Percentiles rank a stretch among this genome's conserved stretches.
Conservation (phyloP, 2,329 filamentous ascomycete species). For the Tolypocladium nubicola region DNA sequence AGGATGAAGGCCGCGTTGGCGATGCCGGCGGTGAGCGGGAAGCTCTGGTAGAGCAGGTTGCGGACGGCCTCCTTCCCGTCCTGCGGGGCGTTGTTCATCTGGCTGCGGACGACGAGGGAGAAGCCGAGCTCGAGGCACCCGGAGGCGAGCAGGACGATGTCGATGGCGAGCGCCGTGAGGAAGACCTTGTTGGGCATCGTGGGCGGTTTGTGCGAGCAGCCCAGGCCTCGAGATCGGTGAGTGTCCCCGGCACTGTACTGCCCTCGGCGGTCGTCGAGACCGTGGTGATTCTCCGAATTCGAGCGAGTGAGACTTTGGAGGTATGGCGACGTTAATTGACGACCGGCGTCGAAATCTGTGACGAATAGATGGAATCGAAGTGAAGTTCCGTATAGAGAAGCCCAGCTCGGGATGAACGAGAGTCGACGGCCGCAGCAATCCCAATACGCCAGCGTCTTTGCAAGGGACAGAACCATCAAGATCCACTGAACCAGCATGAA, state of each 20-base stretch:
- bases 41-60: conserved; percentile 40
- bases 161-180: conserved; percentile 34
- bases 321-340: background rate
- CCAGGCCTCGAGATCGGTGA: background rate
- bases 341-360: background rate
- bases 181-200: conserved; percentile 47
- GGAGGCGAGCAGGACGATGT: conserved; percentile 40
- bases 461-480: background rate
- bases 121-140: conserved; percentile 46
- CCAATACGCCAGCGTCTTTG: background rate
- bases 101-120: conserved; percentile 39
- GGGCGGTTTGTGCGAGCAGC: background rate
- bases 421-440: background rate
- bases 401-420: background rate
- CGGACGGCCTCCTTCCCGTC: conserved; percentile 38
- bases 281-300: background rate
- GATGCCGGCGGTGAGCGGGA: conserved; percentile 55
- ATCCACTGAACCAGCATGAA: background rate
- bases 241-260: background rate
- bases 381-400: background rate
- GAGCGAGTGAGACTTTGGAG: background rate
- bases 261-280: background rate
- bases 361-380: background rate
- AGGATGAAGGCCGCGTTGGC: conserved; percentile 65
- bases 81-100: conserved; percentile 28